Percentiles rank a stretch among this genome's conserved stretches.
Evolutionary conservation across 371 early-diverging fungal species (phyloP).

Genomic region (Funneliformis caledonium): DNA sequence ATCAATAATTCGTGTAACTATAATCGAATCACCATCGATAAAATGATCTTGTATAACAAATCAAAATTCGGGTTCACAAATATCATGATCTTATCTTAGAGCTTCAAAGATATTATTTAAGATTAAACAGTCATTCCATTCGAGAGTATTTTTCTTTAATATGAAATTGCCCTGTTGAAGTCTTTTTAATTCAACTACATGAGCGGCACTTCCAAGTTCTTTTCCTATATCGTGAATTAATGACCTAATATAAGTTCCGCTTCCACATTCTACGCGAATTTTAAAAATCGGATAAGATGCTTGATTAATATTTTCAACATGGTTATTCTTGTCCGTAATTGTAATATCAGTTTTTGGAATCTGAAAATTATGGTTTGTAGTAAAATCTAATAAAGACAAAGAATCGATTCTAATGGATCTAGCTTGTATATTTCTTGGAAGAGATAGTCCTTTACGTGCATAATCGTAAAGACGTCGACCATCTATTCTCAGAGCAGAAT

Average conservation of each 20-base stretch:
- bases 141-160: slow-evolving; percentile 33
- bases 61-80: too few species aligned
- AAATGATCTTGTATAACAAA: too few species aligned
- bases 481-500: slow-evolving; percentile 59
- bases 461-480: slow-evolving; percentile 67
- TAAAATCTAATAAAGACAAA: slow-evolving; percentile 46
- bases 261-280: slow-evolving; percentile 50
- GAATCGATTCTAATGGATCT: slow-evolving; percentile 47
- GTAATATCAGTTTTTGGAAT: slow-evolving; percentile 30
- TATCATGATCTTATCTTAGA: neutral
- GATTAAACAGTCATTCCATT: slow-evolving; percentile 17
- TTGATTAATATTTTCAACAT: neutral
- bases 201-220: slow-evolving; percentile 47
- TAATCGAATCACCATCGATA: too few species aligned
- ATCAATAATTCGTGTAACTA: too few species aligned
- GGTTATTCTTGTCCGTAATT: neutral
- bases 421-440: slow-evolving; percentile 48
- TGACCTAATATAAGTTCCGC: slow-evolving; percentile 58
- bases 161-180: slow-evolving; percentile 50
- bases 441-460: slow-evolving; percentile 50
- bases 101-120: slow-evolving; percentile 28
- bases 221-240: slow-evolving; percentile 52
- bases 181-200: slow-evolving; percentile 49
- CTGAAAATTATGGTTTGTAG: slow-evolving; percentile 12
- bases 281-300: slow-evolving; percentile 42